Conservation (phyloP, 805 yeast genomes). For the Candida verbasci region DNA sequence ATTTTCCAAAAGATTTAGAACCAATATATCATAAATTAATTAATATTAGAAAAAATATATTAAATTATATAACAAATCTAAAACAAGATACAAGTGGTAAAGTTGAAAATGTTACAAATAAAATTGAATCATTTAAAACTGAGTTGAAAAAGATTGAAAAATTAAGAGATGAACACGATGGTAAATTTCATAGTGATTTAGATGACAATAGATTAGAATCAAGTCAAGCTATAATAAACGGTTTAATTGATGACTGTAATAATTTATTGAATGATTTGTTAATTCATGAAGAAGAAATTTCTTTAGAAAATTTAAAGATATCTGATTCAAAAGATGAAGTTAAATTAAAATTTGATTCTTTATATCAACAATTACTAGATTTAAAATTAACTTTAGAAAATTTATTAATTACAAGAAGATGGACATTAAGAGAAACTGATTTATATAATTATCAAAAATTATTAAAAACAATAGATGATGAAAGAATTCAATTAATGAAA, state of each 20-base stretch:
- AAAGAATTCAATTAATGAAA: slow-evolving; percentile 38
- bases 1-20: slow-evolving; percentile 37
- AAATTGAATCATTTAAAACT: slow-evolving; percentile 17
- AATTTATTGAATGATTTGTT: slow-evolving; percentile 59
- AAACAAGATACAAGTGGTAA: slow-evolving; percentile 7
- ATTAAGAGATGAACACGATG: slow-evolving; percentile 43
- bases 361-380: slow-evolving; percentile 61
- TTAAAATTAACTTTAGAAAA: slow-evolving; percentile 76
- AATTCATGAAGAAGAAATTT: slow-evolving; percentile 8
- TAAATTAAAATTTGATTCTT: slow-evolving; percentile 31
- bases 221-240: slow-evolving; percentile 54
- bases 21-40: slow-evolving; percentile 55
- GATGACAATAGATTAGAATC: slow-evolving; percentile 11
- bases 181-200: slow-evolving; percentile 43
- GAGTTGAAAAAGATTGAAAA: slow-evolving; percentile 26
- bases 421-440: slow-evolving; percentile 97
- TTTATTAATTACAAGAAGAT: slow-evolving; percentile 84
- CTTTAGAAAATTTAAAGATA: slow-evolving; percentile 3
- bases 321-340: slow-evolving; percentile 4
- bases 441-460: slow-evolving; percentile 75
- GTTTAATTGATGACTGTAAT: slow-evolving; percentile 79
- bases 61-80: slow-evolving; percentile 29
- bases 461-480: slow-evolving; percentile 68
- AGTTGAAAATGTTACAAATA: slow-evolving; percentile 8
- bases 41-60: slow-evolving; percentile 55